phyloP scores from a whole-genome alignment of 2,329 filamentous ascomycete species.

The Coccinonectria pachysandricola region DNA sequence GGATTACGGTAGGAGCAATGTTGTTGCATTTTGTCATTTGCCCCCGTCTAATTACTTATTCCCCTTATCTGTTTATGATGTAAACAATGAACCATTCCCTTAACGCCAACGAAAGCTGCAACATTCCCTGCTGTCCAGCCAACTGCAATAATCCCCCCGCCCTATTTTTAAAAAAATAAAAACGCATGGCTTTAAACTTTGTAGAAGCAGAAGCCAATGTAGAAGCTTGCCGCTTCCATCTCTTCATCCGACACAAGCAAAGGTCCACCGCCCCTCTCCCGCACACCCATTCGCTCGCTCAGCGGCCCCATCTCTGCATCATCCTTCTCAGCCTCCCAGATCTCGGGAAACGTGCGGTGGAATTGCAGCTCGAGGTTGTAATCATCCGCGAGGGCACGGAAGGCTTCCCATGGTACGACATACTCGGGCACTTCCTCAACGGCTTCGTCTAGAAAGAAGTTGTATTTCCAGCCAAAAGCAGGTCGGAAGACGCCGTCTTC shows the following conservation, averaged over 20 bases:
- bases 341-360: conserved; percentile 78
- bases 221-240: conserved; percentile 86
- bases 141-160: no score
- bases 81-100: no score
- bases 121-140: no score
- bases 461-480: conserved; percentile 96
- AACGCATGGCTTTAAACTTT: conserved; percentile 57
- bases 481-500: conserved; percentile 85
- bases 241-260: conserved; percentile 74
- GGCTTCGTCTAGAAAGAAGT: conserved; percentile 89
- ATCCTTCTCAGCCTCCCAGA: conserved; percentile 87
- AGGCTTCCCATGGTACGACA: conserved; percentile 96
- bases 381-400: conserved; percentile 88
- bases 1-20: no score
- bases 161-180: no score
- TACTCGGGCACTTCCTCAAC: conserved; percentile 96
- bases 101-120: no score
- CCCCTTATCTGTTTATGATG: no score
- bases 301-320: conserved; percentile 70
- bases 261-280: conserved; percentile 55
- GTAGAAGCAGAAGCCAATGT: conserved; percentile 94
- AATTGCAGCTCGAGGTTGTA: conserved; percentile 96
- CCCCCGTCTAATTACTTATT: no score
- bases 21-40: no score
- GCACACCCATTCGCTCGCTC: conserved; percentile 92